phyloP scores from a whole-genome alignment of 345 rosid genomes.

The Excoecaria cochinchinensis region DNA sequence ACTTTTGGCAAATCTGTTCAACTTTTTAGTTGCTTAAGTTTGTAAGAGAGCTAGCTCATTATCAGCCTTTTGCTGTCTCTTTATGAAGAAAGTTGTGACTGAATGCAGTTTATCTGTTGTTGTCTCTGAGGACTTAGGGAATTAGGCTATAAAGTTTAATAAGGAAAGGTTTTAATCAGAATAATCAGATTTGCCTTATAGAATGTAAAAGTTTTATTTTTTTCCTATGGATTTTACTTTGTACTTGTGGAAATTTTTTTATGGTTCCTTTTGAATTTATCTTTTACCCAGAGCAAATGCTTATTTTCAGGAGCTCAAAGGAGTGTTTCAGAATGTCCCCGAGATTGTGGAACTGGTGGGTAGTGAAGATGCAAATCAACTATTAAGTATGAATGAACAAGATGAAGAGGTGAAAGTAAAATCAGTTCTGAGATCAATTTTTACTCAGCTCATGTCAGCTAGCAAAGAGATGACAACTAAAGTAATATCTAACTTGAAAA shows the following conservation, averaged over 20 bases:
- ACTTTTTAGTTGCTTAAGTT: not conserved
- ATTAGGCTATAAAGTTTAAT: not conserved
- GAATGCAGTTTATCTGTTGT: not conserved
- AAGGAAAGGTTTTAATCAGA: not conserved
- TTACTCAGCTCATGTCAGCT: slow-evolving; percentile 84
- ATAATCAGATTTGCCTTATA: not conserved
- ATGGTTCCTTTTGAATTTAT: not conserved
- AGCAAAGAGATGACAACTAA: slow-evolving; percentile 58
- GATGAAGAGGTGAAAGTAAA: slow-evolving; percentile 55
- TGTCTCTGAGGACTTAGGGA: not conserved
- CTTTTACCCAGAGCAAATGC: slow-evolving; percentile 2
- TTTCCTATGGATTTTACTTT: not conserved
- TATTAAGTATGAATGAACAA: slow-evolving; percentile 44
- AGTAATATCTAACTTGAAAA: slow-evolving; percentile 56
- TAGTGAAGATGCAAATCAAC: slow-evolving; percentile 47
- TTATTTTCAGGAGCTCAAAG: slow-evolving; percentile 74
- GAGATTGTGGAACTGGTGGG: slow-evolving; percentile 86
- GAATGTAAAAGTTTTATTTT: not conserved
- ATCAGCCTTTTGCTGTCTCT: not conserved
- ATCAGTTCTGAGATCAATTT: slow-evolving; percentile 59
- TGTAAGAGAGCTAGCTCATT: not conserved
- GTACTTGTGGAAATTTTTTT: not conserved
- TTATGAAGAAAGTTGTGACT: not conserved
- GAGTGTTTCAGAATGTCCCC: slow-evolving; percentile 65
- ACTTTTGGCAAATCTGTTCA: not conserved